A percentile compares a stretch with the other conserved stretches of the same genome.
Conservation (phyloP, 352 stramenopile species). For the Proteromonas lacertae region DNA sequence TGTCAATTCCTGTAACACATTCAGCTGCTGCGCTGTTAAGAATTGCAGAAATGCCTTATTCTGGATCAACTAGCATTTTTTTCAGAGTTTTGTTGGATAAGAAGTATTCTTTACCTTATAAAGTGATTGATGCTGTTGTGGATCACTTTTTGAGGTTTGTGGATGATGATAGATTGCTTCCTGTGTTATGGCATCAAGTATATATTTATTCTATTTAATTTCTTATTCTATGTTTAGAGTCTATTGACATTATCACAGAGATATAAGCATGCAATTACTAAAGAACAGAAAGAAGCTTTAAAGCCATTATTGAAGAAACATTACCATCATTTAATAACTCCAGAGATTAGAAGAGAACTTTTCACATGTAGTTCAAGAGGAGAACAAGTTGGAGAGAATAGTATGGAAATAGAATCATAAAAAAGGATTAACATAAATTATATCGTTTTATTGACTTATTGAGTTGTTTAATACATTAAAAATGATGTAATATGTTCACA, state of each 20-base stretch:
- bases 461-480: too few species aligned
- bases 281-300: too few species aligned
- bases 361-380: too few species aligned
- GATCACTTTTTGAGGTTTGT: constrained; percentile 76
- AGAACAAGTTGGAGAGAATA: too few species aligned
- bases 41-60: constrained; percentile 75
- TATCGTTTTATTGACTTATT: too few species aligned
- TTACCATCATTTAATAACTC: constrained; percentile 81
- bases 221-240: constrained; percentile 81
- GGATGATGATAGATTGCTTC: constrained; percentile 8
- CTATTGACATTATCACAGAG: constrained; percentile 83
- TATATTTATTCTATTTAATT: constrained; percentile 15
- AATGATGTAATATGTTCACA: too few species aligned
- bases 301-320: constrained; percentile 30
- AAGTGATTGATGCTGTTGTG: constrained; percentile 72
- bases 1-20: constrained; percentile 87
- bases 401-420: too few species aligned
- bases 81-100: constrained; percentile 93
- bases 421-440: too few species aligned
- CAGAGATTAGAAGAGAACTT: constrained; percentile 87
- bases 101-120: constrained; percentile 83
- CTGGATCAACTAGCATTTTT: constrained; percentile 82
- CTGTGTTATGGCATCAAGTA: neutral
- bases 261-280: constrained; percentile 87
- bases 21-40: constrained; percentile 93